Percentiles rank a stretch among this genome's conserved stretches.
phyloP scores from a whole-genome alignment of 345 rosid genomes.

The Conringia planisiliqua region DNA sequence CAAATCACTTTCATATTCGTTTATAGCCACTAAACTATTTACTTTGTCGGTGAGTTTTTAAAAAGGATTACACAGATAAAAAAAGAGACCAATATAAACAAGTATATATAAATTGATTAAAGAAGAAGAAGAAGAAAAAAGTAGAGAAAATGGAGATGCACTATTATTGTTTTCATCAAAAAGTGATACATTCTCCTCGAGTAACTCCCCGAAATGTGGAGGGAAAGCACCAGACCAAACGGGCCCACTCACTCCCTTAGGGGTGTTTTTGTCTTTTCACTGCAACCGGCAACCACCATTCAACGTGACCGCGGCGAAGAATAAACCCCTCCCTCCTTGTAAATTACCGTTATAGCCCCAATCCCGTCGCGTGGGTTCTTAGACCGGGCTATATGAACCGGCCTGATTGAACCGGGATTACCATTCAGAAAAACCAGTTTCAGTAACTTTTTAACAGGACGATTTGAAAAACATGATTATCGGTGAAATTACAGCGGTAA shows the following conservation, averaged over 20 bases:
- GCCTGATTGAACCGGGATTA: neutral
- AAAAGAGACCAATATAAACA: neutral
- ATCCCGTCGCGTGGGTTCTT: neutral
- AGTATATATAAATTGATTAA: neutral
- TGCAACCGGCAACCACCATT: neutral
- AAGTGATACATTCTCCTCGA: slow-evolving; percentile 34
- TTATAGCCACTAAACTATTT: slow-evolving; percentile 1
- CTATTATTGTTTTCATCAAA: slow-evolving; percentile 8
- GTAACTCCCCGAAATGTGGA: slow-evolving; percentile 31
- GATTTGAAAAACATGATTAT: neutral
- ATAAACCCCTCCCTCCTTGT: neutral
- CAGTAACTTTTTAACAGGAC: neutral
- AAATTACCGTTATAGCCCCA: neutral
- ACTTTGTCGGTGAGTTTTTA: slow-evolving; percentile 2
- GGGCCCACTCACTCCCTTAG: slow-evolving; percentile 1
- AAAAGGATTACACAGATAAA: neutral
- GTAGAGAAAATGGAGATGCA: neutral
- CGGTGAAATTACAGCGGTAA: neutral
- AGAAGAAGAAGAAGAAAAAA: neutral
- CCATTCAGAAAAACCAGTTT: neutral
- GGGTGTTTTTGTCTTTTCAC: slow-evolving; percentile 4
- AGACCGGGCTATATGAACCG: neutral
- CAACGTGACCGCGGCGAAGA: neutral
- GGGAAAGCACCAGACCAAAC: slow-evolving; percentile 17
- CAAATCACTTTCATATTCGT: slow-evolving; percentile 21